phyloP scores from a whole-genome alignment of 352 stramenopile species.

The Phytophthora hybrid region DNA sequence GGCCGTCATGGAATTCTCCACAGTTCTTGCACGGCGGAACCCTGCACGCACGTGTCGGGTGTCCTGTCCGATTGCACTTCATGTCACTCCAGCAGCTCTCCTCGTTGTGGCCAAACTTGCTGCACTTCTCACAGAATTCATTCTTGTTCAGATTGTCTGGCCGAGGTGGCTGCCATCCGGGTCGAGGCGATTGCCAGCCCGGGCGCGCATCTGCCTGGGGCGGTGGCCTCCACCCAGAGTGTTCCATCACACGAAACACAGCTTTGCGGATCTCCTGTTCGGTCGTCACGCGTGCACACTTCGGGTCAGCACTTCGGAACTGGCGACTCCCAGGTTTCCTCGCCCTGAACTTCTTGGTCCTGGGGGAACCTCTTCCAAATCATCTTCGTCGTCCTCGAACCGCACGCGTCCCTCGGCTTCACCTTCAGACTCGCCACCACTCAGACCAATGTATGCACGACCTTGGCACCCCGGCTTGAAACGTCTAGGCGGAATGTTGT shows the following conservation, averaged over 20 bases:
- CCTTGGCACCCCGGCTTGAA: neutral
- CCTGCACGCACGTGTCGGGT: neutral
- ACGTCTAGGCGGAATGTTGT: neutral
- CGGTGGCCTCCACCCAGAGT: neutral
- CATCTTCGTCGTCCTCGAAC: neutral
- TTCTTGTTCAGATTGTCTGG: neutral
- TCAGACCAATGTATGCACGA: neutral
- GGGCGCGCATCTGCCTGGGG: neutral
- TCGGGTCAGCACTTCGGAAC: neutral
- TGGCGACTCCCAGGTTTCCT: neutral
- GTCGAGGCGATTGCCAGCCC: neutral
- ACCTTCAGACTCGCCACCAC: neutral
- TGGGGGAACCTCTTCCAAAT: neutral
- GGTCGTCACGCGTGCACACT: neutral
- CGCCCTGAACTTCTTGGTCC: neutral
- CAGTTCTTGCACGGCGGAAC: neutral
- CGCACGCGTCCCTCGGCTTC: neutral
- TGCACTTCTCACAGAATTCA: conserved; percentile 2
- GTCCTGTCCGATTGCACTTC: neutral
- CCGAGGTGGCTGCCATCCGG: neutral
- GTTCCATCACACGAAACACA: neutral
- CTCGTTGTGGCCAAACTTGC: neutral
- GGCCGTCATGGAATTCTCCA: neutral
- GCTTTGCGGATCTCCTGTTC: neutral
- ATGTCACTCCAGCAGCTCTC: conserved; percentile 6